These are phyloP conservation scores for Arthrobotrys conoides DNA, from an alignment of 2,329 filamentous ascomycete genomes.

Conservation along the genomic window DNA sequence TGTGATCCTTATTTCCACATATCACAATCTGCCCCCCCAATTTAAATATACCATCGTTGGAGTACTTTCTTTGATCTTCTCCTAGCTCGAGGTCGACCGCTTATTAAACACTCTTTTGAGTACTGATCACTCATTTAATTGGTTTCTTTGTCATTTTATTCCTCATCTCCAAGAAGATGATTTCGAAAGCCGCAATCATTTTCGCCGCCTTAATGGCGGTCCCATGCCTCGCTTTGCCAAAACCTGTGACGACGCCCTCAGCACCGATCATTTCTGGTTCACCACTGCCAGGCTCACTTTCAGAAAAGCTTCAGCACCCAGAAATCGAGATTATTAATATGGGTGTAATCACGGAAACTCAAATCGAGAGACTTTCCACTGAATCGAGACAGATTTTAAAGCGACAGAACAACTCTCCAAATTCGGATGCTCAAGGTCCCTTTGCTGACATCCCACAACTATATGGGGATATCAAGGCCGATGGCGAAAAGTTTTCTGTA, in stretches of 20 bases:
- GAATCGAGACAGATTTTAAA: background rate
- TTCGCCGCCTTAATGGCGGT: conserved; percentile 18
- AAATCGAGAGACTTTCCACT: conserved; percentile 23
- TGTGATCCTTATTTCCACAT: background rate
- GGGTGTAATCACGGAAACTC: conserved; percentile 16
- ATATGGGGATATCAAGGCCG: conserved; percentile 30
- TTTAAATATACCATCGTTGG: background rate
- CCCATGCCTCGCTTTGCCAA: conserved; percentile 32
- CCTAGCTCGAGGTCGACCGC: background rate
- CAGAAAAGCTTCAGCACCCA: conserved; percentile 24
- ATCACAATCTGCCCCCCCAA: background rate
- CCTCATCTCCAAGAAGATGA: conserved; percentile 12
- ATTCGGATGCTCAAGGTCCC: conserved; percentile 38
- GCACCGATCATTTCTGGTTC: background rate
- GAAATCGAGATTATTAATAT: conserved; percentile 40
- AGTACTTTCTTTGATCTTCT: background rate
- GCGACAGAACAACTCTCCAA: conserved; percentile 6
- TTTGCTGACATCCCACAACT: conserved; percentile 45
- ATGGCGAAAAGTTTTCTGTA: conserved; percentile 42
- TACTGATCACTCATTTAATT: background rate
- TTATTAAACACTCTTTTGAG: background rate
- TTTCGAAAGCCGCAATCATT: conserved; percentile 27
- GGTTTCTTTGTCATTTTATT: background rate
- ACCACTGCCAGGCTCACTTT: background rate
- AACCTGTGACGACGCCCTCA: background rate